phyloP scores from a whole-genome alignment of 177 flowering plant genomes.

The Tripterygium wilfordii region DNA sequence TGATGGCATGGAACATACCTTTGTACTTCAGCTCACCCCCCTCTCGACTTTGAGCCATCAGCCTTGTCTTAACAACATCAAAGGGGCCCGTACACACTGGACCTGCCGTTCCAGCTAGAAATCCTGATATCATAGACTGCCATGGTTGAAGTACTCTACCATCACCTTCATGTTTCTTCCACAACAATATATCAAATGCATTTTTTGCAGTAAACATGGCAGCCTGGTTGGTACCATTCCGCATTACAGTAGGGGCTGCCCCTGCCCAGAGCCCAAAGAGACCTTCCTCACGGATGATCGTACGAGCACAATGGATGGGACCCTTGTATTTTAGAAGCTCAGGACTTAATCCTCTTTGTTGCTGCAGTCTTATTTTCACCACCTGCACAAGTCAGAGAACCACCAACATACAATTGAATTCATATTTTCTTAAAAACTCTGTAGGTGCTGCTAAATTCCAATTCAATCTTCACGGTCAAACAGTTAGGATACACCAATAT shows the following conservation, averaged over 20 bases:
- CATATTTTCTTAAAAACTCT: background rate
- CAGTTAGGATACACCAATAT: too few relatives aligned
- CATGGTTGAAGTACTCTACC: conserved; percentile 80
- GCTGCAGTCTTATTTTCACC: conserved; percentile 94
- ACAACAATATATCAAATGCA: conserved; percentile 62
- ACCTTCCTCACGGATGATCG: conserved; percentile 86
- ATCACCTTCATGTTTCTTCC: conserved; percentile 95
- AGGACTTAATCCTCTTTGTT: conserved; percentile 78
- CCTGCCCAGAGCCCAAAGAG: conserved; percentile 93
- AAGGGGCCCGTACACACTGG: conserved; percentile 97
- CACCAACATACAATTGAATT: conserved; percentile 2
- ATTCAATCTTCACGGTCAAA: too few relatives aligned
- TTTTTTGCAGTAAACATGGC: conserved; percentile 97
- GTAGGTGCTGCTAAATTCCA: background rate
- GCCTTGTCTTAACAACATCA: conserved; percentile 94
- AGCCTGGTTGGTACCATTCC: conserved; percentile 97
- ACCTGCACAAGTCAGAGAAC: conserved; percentile 48
- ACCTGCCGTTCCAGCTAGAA: conserved; percentile 91
- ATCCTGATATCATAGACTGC: conserved; percentile 99
- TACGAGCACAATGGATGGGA: conserved; percentile 84
- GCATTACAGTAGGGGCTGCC: conserved; percentile 96
- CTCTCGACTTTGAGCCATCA: conserved; percentile 83
- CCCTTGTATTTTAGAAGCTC: conserved; percentile 92
- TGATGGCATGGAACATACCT: conserved; percentile 90
- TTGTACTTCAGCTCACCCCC: conserved; percentile 68